Evolutionary conservation across 2,329 filamentous ascomycete species (phyloP), one percentile per base, ranked within the genome.

Genomic region (Knufia petricola): DNA sequence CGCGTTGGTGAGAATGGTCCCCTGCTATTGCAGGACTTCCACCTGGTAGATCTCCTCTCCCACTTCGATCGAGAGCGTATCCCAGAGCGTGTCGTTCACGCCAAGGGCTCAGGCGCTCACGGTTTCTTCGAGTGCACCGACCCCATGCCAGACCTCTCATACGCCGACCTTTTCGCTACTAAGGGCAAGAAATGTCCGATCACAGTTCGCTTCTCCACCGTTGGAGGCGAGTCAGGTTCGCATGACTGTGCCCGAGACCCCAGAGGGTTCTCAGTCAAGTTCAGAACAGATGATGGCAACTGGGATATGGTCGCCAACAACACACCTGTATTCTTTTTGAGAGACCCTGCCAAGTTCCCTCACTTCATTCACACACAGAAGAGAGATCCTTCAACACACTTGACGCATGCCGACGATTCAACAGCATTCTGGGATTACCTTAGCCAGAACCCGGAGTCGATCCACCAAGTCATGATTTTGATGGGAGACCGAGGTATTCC

Each of bases 271-370:
- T 75, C 81, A 1, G 71, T 85, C 54, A 87, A 87, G 66, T 83
- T 87, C 66, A 74, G 81, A 31, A 86, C 83, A 0, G 77, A 82
- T 15, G 78, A 86, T 57, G 82, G 82, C n/a, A 85, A 85, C 57
- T 84, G 77, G 75, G 82, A 85, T 59, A 72, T 81, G 63, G 82
- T 86, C 6, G 78, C 77, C 52, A 85, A 85, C 69, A 86, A 86
- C 61, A 85, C 81, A 0, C 69, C 79, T 38, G 80, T 58, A 12
- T 84, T 84, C 69, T 84, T 84, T 63, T 58, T 83, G 34, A 72
- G 83, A 46, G 79, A 84, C 63, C 78, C 82, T 60, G 74, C 76
- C 0, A 76, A 77, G 1, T 83, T 82, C 58, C 76, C 76, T 0
- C 79, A 79, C 0, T 75, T 75, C 10, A 77, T 76, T 57, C 64